These are phyloP conservation scores for Vitis hybrid DNA, from an alignment of 177 flowering plant species.

Conservation along the genomic window DNA sequence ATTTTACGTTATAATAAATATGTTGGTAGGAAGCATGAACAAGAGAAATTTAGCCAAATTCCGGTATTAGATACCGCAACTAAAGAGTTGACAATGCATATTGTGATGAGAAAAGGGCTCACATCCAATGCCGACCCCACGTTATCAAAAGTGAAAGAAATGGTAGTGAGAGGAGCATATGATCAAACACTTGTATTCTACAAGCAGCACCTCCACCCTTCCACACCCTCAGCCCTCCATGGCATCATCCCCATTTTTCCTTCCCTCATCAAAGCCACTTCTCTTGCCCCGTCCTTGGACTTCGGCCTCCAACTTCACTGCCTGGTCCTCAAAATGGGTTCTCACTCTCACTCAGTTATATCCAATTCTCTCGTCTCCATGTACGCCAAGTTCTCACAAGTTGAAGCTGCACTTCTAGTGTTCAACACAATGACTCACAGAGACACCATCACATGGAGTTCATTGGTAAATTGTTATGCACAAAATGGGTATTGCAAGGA, in stretches of 20 bases:
- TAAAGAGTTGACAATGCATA: background rate
- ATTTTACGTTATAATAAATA: too few relatives aligned
- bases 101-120: background rate
- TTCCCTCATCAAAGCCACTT: slow-evolving; percentile 59
- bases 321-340: slow-evolving; percentile 38
- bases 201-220: slow-evolving; percentile 32
- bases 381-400: slow-evolving; percentile 40
- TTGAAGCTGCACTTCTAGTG: slow-evolving; percentile 35
- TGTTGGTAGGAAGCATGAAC: too few relatives aligned
- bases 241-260: slow-evolving; percentile 37
- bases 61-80: too few relatives aligned
- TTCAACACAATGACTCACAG: slow-evolving; percentile 57
- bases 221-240: slow-evolving; percentile 14
- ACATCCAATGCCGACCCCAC: background rate
- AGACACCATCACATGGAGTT: slow-evolving; percentile 51
- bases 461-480: slow-evolving; percentile 49
- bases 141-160: slow-evolving; percentile 21
- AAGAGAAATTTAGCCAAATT: too few relatives aligned
- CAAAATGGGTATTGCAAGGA: slow-evolving; percentile 37
- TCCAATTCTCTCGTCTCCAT: slow-evolving; percentile 61
- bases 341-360: slow-evolving; percentile 27
- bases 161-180: slow-evolving; percentile 31
- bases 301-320: slow-evolving; percentile 56
- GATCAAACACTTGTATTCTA: slow-evolving; percentile 37
- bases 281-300: slow-evolving; percentile 23